Conservation (phyloP, 2,329 filamentous ascomycete genomes). For the Balansia obtecta region DNA sequence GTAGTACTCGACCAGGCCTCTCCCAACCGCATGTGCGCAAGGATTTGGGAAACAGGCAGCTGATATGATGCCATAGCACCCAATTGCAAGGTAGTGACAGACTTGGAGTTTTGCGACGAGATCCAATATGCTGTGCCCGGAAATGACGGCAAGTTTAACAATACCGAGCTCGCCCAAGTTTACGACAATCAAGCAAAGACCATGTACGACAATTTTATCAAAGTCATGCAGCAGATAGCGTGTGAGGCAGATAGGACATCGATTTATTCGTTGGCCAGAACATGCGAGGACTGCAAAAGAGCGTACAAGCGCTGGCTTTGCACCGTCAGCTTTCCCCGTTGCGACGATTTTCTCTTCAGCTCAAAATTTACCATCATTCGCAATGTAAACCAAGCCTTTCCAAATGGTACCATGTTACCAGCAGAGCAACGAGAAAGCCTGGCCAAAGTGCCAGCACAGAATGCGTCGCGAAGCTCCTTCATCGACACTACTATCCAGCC, state of each 20-base stretch:
- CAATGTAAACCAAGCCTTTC: constrained; percentile 58
- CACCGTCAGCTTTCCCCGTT: constrained; percentile 82
- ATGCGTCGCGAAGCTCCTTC: constrained; percentile 51
- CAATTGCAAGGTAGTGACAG: constrained; percentile 76
- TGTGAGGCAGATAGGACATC: constrained; percentile 66
- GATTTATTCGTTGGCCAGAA: constrained; percentile 68
- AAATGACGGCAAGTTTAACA: constrained; percentile 52
- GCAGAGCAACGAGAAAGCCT: constrained; percentile 17
- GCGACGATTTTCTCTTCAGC: constrained; percentile 62
- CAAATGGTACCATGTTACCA: constrained; percentile 49
- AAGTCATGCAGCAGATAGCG: constrained; percentile 69
- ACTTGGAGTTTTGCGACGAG: constrained; percentile 79
- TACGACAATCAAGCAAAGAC: constrained; percentile 66
- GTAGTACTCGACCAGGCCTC: neutral
- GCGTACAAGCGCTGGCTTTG: constrained; percentile 96
- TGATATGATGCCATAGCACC: constrained; percentile 35
- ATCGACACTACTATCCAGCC: constrained; percentile 65
- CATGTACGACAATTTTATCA: constrained; percentile 68
- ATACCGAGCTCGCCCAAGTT: constrained; percentile 49
- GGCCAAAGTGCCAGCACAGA: constrained; percentile 14
- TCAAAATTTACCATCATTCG: constrained; percentile 38
- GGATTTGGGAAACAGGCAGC: neutral
- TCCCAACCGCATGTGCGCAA: neutral
- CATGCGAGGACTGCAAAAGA: constrained; percentile 60
- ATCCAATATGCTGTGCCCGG: constrained; percentile 86